Base-by-base conservation (phyloP, 805 yeast species). In the Wickerhamomyces ciferrii region DNA sequence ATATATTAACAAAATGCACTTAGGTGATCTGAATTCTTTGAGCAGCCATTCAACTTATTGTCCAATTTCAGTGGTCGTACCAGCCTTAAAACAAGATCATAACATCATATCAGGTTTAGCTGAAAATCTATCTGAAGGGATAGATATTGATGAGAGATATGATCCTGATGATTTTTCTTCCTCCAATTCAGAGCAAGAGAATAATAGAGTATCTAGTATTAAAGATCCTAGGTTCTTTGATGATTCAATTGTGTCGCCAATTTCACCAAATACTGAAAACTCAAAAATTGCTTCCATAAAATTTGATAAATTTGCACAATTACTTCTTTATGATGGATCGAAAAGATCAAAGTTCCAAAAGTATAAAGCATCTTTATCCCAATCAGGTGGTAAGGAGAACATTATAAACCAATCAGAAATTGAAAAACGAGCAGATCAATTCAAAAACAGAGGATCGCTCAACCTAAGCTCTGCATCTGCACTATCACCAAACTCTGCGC, bases 321-420 rank as follows among this genome's bases (percentile, higher is more conserved):
- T 62, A 9, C 42, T 62, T 17, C 49, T 61, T n/a, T 62, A 62
- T 48, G 59, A 58, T 43, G 56, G 60, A 10, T 46, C 61, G 2
- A 53, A 48, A 29, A 49, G 53, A 39, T 51, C 54, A 34, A 45
- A 43, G 38, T 43, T 42, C 19, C 35, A 37, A 29, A 41, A 37
- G 20, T 5, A 9, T 8, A 23, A 27, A 9, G 11, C 15, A 27
- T 8, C 13, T n/a, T n/a, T n/a, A 4, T 8, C 31, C 14, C 31
- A 5, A 10, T 8, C 31, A 8, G 14, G 13, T 27, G 31, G 14
- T 13, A 27, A 27, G 11, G 31, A 27, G 11, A 27, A 27, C 11
- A 4, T 27, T 10, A 13, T 8, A 8, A 4, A 8, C 14, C 31
- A 27, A 27, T 9, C 31, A 4, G 7, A 5, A 31, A 18, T 19